Conservation (phyloP, 2,329 filamentous ascomycete genomes). For the Trichoderma sp. region DNA sequence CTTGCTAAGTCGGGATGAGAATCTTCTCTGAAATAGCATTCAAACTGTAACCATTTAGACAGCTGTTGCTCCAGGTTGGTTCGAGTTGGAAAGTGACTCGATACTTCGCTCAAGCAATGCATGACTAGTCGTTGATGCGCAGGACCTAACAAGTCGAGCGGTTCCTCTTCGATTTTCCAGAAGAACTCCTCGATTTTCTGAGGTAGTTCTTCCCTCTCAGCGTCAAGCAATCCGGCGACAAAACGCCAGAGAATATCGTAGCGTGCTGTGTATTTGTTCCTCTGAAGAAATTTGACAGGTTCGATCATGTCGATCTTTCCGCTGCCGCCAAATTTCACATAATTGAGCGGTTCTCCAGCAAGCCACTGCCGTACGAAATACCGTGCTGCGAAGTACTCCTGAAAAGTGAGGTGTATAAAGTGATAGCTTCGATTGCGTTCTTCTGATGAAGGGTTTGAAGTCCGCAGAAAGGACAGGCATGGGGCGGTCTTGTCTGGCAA, state of each 20-base stretch:
- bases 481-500: neutral
- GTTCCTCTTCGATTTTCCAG: neutral
- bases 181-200: neutral
- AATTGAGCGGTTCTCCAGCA: neutral
- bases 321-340: neutral
- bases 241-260: conserved; percentile 9
- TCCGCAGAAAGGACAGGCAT: neutral
- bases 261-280: neutral
- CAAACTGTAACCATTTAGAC: neutral
- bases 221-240: neutral
- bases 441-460: conserved; percentile 15
- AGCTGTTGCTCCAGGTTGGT: neutral
- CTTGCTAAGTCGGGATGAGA: too few species aligned
- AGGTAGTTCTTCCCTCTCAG: neutral
- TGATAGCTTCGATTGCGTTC: conserved; percentile 34
- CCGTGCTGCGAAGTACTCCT: conserved; percentile 41
- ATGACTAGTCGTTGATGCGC: neutral
- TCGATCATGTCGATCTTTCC: neutral
- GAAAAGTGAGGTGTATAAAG: conserved; percentile 45
- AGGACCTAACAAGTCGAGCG: neutral
- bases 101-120: neutral
- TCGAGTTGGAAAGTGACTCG: neutral
- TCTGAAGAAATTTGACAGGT: neutral
- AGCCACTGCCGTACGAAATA: neutral
- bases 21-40: neutral